Evolutionary conservation across 306 rosid genomes (phyloP), one percentile per base, ranked within the genome.

Genomic region (Cicer chorassanicum): DNA sequence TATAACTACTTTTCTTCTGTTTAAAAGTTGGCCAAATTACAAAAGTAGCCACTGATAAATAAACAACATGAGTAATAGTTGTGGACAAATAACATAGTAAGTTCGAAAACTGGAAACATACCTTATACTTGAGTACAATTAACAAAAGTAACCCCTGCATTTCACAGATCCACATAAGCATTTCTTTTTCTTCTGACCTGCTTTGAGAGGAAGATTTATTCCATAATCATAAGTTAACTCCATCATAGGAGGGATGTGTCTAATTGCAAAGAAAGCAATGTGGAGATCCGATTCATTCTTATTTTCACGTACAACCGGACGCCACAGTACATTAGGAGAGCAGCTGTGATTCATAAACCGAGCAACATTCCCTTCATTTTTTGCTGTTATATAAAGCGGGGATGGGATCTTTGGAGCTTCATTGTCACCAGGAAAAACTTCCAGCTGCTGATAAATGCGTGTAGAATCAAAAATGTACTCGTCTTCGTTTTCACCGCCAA

Each of bases 281-380:
- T 88, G 98, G 41, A 88, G 82, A 86, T 93, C 96, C 15, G 87
- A 70, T 67, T 83, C 90, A 12, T 72, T 61, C 77, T 83, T 88
- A 66, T 87, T 87, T 84, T 86, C 93, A 6, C 90, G 93, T 9
- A 85, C 51, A 43, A 91, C 76, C 6, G 92, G 90, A 83, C 88
- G 96, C 97, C 98, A 93, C 19, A 80, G 65, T 41, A 93, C 87
- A 83, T 87, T 93, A 8, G 98, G 98, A 72, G 89, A 80, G 82
- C 98, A 93, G 86, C 97, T 88, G 81, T 93, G 98, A 79, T 93
- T 93, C 96, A 93, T 93, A 78, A 91, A 93, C 68, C 98, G 93
- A 65, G 93, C 89, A 43, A 93, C 98, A 85, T 93, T 93, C 74
- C 98, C 98, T 66, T 86, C 80, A 83, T 85, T 80, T 78, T 56